Conservation (phyloP, 345 rosid species). For the Mallotus nudiflorus region DNA sequence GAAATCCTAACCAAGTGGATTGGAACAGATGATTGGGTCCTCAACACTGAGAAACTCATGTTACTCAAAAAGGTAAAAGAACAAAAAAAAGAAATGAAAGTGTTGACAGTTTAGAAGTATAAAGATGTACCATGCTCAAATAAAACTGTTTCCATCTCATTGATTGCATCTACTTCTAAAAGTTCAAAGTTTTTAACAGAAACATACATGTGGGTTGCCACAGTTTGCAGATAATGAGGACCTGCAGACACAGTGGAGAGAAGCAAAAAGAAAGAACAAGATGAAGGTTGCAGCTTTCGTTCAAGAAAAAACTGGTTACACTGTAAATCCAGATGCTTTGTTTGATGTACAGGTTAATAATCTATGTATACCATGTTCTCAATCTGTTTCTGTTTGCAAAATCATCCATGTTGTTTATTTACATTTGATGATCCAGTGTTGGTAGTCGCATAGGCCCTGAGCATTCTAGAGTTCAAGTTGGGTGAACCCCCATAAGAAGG, state of each 20-base stretch:
- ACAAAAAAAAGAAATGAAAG: neutral
- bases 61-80: constrained; percentile 35
- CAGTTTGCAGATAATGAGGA: constrained; percentile 58
- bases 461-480: too few species aligned
- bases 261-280: constrained; percentile 59
- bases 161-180: neutral
- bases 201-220: constrained; percentile 10
- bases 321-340: constrained; percentile 59
- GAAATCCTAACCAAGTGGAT: constrained; percentile 50
- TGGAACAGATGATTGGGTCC: constrained; percentile 48
- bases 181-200: neutral
- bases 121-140: neutral
- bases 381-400: too few species aligned
- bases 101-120: neutral
- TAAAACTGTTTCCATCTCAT: neutral
- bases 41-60: constrained; percentile 38
- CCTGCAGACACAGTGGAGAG: constrained; percentile 58
- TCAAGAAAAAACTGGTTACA: constrained; percentile 53
- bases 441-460: too few species aligned
- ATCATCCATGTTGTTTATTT: too few species aligned
- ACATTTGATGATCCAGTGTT: too few species aligned
- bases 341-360: constrained; percentile 56
- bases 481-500: too few species aligned
- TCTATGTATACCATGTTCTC: neutral
- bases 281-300: constrained; percentile 55